Evolutionary conservation across 306 rosid genomes (phyloP).

Genomic region (Prunus armeniaca): DNA sequence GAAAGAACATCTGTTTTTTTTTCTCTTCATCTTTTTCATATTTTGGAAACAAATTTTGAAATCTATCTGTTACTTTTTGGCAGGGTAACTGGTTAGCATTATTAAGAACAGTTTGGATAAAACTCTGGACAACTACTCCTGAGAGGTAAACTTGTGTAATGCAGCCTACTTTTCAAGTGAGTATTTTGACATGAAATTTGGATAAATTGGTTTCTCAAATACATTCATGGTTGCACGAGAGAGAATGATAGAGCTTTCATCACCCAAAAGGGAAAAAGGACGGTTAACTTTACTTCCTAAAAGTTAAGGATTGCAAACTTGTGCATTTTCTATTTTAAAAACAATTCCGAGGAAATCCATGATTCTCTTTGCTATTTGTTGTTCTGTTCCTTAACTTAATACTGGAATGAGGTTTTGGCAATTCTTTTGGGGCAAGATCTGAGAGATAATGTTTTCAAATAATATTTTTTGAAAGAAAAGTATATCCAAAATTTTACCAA

Average conservation of each 20-base stretch:
- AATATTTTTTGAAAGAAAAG: neutral
- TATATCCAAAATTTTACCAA: neutral
- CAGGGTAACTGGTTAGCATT: constrained; percentile 8
- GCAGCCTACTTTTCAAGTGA: constrained; percentile 8
- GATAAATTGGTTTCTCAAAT: neutral
- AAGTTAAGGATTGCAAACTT: neutral
- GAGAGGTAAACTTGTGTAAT: constrained; percentile 1
- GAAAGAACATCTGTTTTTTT: neutral
- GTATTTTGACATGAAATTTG: constrained; percentile 8
- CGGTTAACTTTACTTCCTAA: neutral
- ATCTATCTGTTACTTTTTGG: constrained; percentile 10
- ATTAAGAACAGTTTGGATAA: neutral
- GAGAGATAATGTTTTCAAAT: neutral
- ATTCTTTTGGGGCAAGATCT: neutral
- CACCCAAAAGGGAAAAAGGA: neutral
- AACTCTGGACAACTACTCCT: constrained; percentile 1
- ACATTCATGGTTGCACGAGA: neutral
- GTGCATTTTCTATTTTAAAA: neutral
- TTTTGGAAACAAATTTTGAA: neutral
- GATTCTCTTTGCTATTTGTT: neutral
- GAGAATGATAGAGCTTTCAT: neutral
- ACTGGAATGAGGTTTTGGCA: neutral
- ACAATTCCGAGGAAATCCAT: neutral
- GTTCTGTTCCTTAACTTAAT: neutral
- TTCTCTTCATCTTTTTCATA: neutral